Evolutionary conservation across 2,329 filamentous ascomycete species (phyloP).

Genomic region (Aspergillus unguis): DNA sequence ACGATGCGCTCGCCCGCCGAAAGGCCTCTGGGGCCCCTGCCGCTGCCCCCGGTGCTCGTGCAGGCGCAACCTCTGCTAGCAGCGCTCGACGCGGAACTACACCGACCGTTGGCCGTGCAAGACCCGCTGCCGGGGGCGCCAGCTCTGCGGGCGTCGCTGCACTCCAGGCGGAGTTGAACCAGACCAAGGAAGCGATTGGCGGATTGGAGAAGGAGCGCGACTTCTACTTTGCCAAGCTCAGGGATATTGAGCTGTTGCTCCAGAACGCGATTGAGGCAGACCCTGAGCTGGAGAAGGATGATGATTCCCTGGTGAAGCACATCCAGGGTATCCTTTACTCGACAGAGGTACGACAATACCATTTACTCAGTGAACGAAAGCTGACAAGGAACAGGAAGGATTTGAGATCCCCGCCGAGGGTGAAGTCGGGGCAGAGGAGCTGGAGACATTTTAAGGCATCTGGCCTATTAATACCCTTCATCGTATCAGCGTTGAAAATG

Average conservation of each 20-base stretch:
- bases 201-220: conserved; percentile 94
- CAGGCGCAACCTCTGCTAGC: conserved; percentile 45
- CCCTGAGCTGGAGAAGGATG: conserved; percentile 89
- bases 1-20: conserved; percentile 81
- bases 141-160: conserved; percentile 63
- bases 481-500: conserved; percentile 20
- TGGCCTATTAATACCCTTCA: conserved; percentile 28
- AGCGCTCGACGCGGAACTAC: conserved; percentile 59
- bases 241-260: conserved; percentile 92
- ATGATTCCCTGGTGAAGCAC: conserved; percentile 86
- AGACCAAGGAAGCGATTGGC: conserved; percentile 90
- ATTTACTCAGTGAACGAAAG: not conserved
- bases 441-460: conserved; percentile 30
- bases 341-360: conserved; percentile 65
- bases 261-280: conserved; percentile 92
- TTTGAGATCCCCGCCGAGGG: conserved; percentile 33
- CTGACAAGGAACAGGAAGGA: conserved; percentile 25
- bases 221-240: conserved; percentile 98
- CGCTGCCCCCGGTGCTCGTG: conserved; percentile 44
- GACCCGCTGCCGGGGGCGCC: conserved; percentile 45
- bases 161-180: conserved; percentile 78
- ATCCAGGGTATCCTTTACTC: conserved; percentile 97
- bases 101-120: conserved; percentile 54
- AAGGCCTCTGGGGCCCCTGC: conserved; percentile 68
- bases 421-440: conserved; percentile 26